Evolutionary conservation across 345 rosid species (phyloP), one percentile per base, ranked within the genome.

Genomic region (Angophora floribunda): DNA sequence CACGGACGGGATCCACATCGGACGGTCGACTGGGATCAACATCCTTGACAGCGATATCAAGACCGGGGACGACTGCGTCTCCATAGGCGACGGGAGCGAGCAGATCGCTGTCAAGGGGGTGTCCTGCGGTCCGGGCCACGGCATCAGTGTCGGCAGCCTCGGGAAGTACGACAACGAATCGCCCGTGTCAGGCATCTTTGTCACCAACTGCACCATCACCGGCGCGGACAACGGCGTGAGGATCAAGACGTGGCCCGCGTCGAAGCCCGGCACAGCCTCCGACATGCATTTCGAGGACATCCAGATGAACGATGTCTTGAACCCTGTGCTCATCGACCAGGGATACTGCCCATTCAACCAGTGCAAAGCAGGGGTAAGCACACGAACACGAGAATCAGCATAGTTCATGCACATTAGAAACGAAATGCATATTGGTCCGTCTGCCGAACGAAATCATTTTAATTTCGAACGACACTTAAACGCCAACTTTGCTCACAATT

Each of bases 1-100:
- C 94, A 95, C 96, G 3, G 96, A 94, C 19, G 96, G 97, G 53
- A 95, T 95, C 80, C 97, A 95, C 87, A 89, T 94, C 10, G 98
- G 95, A 11, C 75, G 92, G 86, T 90, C 95, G 6, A 22, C 9
- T 0, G 91, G 89, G 11, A 85, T 95, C 45, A 87, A 67, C 16
- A 89, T 95, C 44, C 57, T 63, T 0, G 88, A 93, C 75, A 21
- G 92, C 7, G 59, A 24, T 61, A 92, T 95, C 63, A 47, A 86
- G 85, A 95, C 97, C 1, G 97, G 97, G 19, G 97, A 95, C 28
- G 97, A 95, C 44, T 94, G 96, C n/a, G 75, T 94, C 88, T 94
- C 96, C 3, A 10, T 94, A 1, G 95, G 95, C 2, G 94, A 94
- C 14, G 96, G 94, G n/a, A 90, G 88, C 90, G 45, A 70, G 45